Evolutionary conservation across 2,329 filamentous ascomycete genomes (phyloP).

Genomic region (Dryadomyces quercivorus): DNA sequence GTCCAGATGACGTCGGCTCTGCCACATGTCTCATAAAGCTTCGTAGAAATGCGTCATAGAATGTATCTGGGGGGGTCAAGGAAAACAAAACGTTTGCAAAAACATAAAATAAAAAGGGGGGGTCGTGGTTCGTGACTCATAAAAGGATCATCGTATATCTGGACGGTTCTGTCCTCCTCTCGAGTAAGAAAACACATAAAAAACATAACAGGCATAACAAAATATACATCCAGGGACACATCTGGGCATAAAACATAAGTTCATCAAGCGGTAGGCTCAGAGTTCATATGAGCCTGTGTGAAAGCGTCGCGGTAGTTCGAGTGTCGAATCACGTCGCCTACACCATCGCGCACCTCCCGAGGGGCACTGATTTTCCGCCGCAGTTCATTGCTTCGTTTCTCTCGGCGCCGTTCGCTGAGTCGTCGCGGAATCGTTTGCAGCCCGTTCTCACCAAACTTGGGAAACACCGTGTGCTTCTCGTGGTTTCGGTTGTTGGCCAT

Average conservation of each 20-base stretch:
- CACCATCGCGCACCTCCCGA: constrained; percentile 43
- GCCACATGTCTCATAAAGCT: not conserved
- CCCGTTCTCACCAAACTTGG: constrained; percentile 29
- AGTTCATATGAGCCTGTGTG: constrained; percentile 3
- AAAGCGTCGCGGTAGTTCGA: constrained; percentile 24
- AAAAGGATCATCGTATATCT: not conserved
- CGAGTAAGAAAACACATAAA: not conserved
- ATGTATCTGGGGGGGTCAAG: no score
- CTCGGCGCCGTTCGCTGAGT: constrained; percentile 44
- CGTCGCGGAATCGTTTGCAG: constrained; percentile 40
- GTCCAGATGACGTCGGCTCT: not conserved
- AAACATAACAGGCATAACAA: not conserved
- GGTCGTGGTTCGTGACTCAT: not conserved
- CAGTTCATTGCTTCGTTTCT: constrained; percentile 46
- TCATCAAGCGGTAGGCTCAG: not conserved
- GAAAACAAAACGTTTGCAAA: not conserved
- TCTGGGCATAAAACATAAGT: constrained; percentile 6
- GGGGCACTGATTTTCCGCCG: constrained; percentile 49
- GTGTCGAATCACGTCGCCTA: constrained; percentile 42
- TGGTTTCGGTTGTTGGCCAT: not conserved
- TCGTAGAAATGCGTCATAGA: constrained; percentile 1
- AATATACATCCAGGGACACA: constrained; percentile 9
- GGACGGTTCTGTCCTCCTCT: not conserved
- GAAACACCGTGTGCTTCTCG: constrained; percentile 14
- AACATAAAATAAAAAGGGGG: not conserved